Evolutionary conservation across 83 land plant species (phyloP).

Genomic region (Diphasiastrum complanatum): DNA sequence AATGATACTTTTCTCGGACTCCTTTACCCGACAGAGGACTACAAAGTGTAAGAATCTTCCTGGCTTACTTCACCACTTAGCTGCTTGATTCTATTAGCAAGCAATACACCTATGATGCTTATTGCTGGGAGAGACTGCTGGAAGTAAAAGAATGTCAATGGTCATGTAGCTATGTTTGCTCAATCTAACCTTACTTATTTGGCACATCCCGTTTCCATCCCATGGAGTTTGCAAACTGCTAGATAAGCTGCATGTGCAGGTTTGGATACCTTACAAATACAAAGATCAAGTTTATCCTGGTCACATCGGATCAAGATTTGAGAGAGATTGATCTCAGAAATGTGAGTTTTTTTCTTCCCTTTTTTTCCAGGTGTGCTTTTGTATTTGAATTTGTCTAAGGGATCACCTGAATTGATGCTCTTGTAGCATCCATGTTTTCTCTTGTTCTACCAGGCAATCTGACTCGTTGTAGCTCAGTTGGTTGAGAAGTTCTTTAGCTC

Average conservation of each 20-base stretch:
- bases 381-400: too few species aligned
- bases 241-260: slow-evolving; percentile 49
- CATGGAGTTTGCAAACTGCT: too few species aligned
- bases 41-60: slow-evolving; percentile 73
- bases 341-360: slow-evolving; percentile 42
- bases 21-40: slow-evolving; percentile 91
- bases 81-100: not conserved
- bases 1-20: slow-evolving; percentile 94
- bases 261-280: slow-evolving; percentile 96
- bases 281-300: slow-evolving; percentile 85
- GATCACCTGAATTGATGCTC: too few species aligned
- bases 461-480: too few species aligned
- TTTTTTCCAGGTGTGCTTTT: too few species aligned
- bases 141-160: not conserved
- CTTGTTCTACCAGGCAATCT: too few species aligned
- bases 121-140: not conserved
- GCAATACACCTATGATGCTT: not conserved
- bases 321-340: slow-evolving; percentile 86
- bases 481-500: too few species aligned
- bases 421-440: too few species aligned
- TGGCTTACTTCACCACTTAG: not conserved
- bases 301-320: slow-evolving; percentile 90
- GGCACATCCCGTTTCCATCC: too few species aligned
- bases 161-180: not conserved
- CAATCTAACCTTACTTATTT: slow-evolving; percentile 2